Conservation (phyloP, 768 basidiomycete species). For the Pleurotus cornucopiae region DNA sequence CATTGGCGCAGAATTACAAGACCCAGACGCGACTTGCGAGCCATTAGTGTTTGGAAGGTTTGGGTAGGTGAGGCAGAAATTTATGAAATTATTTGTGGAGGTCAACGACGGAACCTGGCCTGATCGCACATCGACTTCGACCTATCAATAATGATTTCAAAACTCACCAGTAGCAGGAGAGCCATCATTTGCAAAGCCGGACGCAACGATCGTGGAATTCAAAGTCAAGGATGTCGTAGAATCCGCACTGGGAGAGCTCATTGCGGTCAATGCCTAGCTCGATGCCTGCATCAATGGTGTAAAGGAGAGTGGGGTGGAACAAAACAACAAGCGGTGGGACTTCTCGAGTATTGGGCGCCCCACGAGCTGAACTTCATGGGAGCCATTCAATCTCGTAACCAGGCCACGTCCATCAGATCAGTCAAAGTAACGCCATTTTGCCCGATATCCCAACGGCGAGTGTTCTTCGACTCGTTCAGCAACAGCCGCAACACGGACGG, state of each 20-base stretch:
- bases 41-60: slow-evolving; percentile 52
- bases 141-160: background rate
- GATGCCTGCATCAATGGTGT: slow-evolving; percentile 3
- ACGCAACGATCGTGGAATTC: background rate
- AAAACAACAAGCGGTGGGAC: background rate
- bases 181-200: background rate
- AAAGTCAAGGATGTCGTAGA: background rate
- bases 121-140: background rate
- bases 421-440: too few species aligned
- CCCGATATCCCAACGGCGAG: too few species aligned
- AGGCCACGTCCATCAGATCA: too few species aligned
- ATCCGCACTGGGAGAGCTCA: background rate
- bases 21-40: slow-evolving; percentile 44
- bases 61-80: slow-evolving; percentile 43
- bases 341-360: too few species aligned
- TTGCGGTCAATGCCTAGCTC: background rate
- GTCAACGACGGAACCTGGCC: slow-evolving; percentile 51
- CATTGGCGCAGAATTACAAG: slow-evolving; percentile 58
- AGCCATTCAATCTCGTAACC: too few species aligned
- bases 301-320: background rate
- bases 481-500: too few species aligned
- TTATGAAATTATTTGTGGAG: slow-evolving; percentile 60
- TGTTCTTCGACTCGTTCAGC: too few species aligned
- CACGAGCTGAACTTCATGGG: too few species aligned
- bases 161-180: background rate